These are phyloP conservation scores for Penicillium pulvis DNA, from an alignment of 495 filamentous ascomycete genomes.

Conservation along the genomic window DNA sequence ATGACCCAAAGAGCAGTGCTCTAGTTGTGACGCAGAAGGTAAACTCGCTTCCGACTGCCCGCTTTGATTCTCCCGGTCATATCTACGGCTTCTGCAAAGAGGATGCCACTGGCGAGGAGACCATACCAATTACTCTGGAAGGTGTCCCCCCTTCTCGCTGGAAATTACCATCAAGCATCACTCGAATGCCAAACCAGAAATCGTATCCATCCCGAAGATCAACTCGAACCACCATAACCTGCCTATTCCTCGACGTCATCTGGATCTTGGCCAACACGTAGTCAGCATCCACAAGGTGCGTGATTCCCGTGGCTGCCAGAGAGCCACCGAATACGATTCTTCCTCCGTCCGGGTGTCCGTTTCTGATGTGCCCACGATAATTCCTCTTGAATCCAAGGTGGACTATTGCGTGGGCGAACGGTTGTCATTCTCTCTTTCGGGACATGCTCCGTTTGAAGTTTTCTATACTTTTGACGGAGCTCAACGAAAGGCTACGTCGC, in stretches of 20 bases:
- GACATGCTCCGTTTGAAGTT: slow-evolving; percentile 86
- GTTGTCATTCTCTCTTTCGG: slow-evolving; percentile 85
- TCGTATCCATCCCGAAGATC: slow-evolving; percentile 76
- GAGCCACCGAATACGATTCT: slow-evolving; percentile 63
- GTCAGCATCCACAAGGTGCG: slow-evolving; percentile 86
- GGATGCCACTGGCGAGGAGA: slow-evolving; percentile 76
- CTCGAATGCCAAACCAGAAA: slow-evolving; percentile 73
- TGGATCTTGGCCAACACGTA: slow-evolving; percentile 81
- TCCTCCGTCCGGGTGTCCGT: slow-evolving; percentile 83
- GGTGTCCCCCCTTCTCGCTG: slow-evolving; percentile 87
- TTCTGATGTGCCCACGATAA: slow-evolving; percentile 88
- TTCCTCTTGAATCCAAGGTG: slow-evolving; percentile 76
- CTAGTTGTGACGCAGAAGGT: slow-evolving; percentile 80
- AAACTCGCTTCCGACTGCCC: slow-evolving; percentile 74
- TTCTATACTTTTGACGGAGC: slow-evolving; percentile 85
- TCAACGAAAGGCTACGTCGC: slow-evolving; percentile 74
- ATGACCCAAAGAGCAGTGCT: slow-evolving; percentile 59
- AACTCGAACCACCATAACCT: slow-evolving; percentile 72
- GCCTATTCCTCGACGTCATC: slow-evolving; percentile 76
- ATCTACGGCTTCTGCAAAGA: slow-evolving; percentile 93
- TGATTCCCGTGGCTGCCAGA: slow-evolving; percentile 81
- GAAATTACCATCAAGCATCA: slow-evolving; percentile 93
- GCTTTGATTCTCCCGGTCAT: slow-evolving; percentile 84
- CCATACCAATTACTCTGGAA: slow-evolving; percentile 79
- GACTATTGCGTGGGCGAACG: slow-evolving; percentile 97